These are phyloP conservation scores for Astathelohania contejeani DNA, from an alignment of 371 early-diverging fungal genomes.

Conservation along the genomic window DNA sequence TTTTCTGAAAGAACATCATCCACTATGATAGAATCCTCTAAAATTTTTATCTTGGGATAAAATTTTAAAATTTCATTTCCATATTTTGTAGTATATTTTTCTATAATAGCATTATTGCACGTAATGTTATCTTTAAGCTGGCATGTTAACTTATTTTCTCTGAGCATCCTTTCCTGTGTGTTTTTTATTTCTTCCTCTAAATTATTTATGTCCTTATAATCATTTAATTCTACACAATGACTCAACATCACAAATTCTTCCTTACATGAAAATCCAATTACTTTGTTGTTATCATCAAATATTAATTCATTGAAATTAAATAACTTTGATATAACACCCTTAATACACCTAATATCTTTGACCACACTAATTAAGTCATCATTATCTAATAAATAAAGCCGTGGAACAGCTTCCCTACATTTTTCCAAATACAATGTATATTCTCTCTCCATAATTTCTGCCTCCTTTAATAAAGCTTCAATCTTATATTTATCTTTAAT, in stretches of 20 bases:
- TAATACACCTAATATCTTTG: background rate
- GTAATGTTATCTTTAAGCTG: too few relatives aligned
- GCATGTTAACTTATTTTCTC: too few relatives aligned
- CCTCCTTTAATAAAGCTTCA: too few relatives aligned
- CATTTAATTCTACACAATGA: constrained; percentile 5
- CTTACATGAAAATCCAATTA: constrained; percentile 8
- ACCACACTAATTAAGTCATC: constrained; percentile 12
- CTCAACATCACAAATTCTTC: constrained; percentile 8
- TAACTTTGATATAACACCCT: constrained; percentile 4
- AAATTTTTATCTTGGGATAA: too few relatives aligned
- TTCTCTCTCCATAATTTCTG: too few relatives aligned
- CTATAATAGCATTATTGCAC: too few relatives aligned
- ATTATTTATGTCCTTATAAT: constrained; percentile 2
- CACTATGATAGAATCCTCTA: background rate
- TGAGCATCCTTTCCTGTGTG: too few relatives aligned
- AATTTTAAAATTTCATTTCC: too few relatives aligned
- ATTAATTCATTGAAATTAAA: constrained; percentile 18
- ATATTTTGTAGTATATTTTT: too few relatives aligned
- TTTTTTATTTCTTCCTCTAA: constrained; percentile 2
- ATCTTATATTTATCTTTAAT: too few relatives aligned
- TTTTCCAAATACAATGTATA: background rate
- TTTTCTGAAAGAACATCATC: background rate
- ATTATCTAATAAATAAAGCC: constrained; percentile 23
- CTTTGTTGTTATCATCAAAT: background rate
- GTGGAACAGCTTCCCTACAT: background rate